A percentile compares a stretch with the other conserved stretches of the same genome.
These are phyloP conservation scores for Aspergillus sp. DNA, from an alignment of 2,329 filamentous ascomycete species.

Conservation along the genomic window DNA sequence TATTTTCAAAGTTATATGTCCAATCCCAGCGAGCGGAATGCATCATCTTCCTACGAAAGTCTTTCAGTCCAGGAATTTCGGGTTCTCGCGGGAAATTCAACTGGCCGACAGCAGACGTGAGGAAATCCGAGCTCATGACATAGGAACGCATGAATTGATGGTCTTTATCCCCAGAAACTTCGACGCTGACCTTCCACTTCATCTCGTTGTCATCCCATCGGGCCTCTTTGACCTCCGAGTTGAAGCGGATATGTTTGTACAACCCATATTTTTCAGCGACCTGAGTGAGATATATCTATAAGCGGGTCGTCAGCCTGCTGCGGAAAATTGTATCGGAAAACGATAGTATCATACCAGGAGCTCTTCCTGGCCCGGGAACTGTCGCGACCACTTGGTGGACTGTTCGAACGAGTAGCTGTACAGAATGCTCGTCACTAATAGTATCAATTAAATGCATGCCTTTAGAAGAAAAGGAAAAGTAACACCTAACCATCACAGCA, in stretches of 20 bases:
- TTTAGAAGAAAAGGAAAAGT: not conserved
- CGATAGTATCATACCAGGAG: conserved; percentile 43
- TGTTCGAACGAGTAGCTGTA: conserved; percentile 64
- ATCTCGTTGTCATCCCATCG: conserved; percentile 54
- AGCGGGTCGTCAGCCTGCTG: not conserved
- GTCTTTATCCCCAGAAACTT: conserved; percentile 54
- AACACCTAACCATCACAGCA: conserved; percentile 49
- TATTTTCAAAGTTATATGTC: conserved; percentile 53
- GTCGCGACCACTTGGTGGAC: conserved; percentile 57
- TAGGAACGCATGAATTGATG: conserved; percentile 54
- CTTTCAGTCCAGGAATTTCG: conserved; percentile 49
- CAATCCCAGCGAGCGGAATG: conserved; percentile 61
- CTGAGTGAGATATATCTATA: conserved; percentile 48
- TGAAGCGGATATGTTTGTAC: conserved; percentile 59
- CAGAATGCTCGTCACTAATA: conserved; percentile 51
- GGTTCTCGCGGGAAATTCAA: conserved; percentile 56
- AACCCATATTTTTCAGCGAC: conserved; percentile 57
- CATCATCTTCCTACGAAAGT: conserved; percentile 54
- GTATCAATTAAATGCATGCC: not conserved
- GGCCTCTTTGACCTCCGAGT: conserved; percentile 53
- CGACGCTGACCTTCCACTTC: conserved; percentile 54
- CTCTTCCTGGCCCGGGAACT: conserved; percentile 62
- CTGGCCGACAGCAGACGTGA: conserved; percentile 60
- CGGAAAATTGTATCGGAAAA: not conserved
- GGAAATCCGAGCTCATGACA: conserved; percentile 55